These are phyloP conservation scores for Pseudonectria foliicola DNA, from an alignment of 2,329 filamentous ascomycete genomes.

Conservation along the genomic window DNA sequence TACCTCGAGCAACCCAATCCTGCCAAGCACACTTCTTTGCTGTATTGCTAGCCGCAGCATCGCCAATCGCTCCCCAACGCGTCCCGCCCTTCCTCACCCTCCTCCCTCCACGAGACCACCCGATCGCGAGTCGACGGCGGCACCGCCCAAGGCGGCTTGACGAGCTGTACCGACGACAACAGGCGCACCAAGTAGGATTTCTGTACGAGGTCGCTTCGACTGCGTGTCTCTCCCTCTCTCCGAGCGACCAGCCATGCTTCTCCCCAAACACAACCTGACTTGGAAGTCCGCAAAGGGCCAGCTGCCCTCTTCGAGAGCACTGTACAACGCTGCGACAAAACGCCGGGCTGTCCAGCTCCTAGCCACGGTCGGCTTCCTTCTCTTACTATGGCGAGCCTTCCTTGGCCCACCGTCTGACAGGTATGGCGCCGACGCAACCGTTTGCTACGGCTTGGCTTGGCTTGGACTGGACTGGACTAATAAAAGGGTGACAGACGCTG, in stretches of 20 bases:
- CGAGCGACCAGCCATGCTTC: constrained; percentile 60
- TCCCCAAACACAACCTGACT: constrained; percentile 80
- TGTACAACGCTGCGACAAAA: constrained; percentile 64
- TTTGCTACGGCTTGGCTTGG: not conserved
- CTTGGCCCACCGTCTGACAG: constrained; percentile 75
- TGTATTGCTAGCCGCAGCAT: too few species aligned
- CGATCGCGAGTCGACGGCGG: too few species aligned
- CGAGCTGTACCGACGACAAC: too few species aligned
- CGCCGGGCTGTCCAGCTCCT: constrained; percentile 72
- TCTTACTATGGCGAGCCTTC: constrained; percentile 85
- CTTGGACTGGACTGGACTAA: constrained; percentile 20
- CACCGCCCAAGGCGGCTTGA: too few species aligned
- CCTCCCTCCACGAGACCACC: too few species aligned
- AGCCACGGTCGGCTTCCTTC: constrained; percentile 59
- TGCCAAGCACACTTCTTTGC: too few species aligned
- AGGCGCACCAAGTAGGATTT: too few species aligned
- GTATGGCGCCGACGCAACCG: constrained; percentile 62
- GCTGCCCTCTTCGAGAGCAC: constrained; percentile 68
- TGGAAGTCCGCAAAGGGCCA: constrained; percentile 85
- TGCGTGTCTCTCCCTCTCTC: constrained; percentile 1
- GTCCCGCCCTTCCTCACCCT: too few species aligned
- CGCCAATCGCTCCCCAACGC: too few species aligned
- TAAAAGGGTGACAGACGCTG: constrained; percentile 73
- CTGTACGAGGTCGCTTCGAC: too few species aligned
- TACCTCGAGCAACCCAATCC: too few species aligned